Conservation (phyloP, 2,329 filamentous ascomycete genomes). For the Exserohilum rostratum region DNA sequence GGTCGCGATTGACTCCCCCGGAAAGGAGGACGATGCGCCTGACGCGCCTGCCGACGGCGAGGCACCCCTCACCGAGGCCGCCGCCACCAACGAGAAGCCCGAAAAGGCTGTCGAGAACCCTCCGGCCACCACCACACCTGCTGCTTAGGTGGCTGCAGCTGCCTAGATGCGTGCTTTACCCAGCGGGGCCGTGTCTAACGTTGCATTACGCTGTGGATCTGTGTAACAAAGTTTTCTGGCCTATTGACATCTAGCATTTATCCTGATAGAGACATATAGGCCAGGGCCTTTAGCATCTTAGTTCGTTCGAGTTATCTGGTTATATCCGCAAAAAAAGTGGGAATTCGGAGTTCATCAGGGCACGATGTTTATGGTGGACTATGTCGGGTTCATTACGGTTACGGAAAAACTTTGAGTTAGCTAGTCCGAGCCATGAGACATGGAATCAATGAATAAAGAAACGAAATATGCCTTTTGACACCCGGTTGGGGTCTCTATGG, state of each 20-base stretch:
- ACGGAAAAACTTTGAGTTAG: slow-evolving; percentile 33
- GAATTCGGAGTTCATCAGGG: slow-evolving; percentile 38
- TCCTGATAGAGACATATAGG: slow-evolving; percentile 39
- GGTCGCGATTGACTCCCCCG: slow-evolving; percentile 98
- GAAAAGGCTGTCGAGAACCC: slow-evolving; percentile 31
- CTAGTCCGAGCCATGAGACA: slow-evolving; percentile 27
- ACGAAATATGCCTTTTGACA: not conserved
- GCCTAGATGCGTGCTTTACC: slow-evolving; percentile 21
- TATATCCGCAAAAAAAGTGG: slow-evolving; percentile 41
- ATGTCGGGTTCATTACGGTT: slow-evolving; percentile 26
- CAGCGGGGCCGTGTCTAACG: slow-evolving; percentile 22
- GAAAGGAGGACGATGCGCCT: slow-evolving; percentile 88
- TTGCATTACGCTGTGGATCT: slow-evolving; percentile 33
- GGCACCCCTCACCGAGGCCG: slow-evolving; percentile 41
- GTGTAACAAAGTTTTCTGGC: slow-evolving; percentile 26
- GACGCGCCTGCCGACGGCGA: slow-evolving; percentile 52
- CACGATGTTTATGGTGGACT: slow-evolving; percentile 39
- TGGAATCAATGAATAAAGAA: slow-evolving; percentile 15
- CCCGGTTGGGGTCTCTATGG: not conserved
- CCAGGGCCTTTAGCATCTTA: slow-evolving; percentile 35
- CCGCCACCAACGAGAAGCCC: slow-evolving; percentile 25
- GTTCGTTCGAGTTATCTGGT: slow-evolving; percentile 34
- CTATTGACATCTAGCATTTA: slow-evolving; percentile 39
- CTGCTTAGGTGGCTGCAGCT: slow-evolving; percentile 42
- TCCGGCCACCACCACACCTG: slow-evolving; percentile 34